Base-by-base conservation (phyloP, 129 eudicot species). In the Dittrichia graveolens region DNA sequence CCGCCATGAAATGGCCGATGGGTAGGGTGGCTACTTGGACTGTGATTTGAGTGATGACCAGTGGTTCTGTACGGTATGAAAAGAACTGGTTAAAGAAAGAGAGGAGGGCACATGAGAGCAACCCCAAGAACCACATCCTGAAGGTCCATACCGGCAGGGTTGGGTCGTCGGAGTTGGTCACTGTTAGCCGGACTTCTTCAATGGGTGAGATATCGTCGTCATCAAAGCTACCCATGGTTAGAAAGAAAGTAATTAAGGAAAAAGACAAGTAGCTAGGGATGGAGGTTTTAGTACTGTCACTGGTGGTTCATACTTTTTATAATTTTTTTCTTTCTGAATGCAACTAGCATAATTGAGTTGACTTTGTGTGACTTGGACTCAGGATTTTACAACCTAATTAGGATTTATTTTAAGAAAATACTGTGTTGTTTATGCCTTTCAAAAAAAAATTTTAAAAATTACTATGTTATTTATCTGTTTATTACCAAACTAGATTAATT, bases 71-170 rank as follows among this genome's bases (percentile, higher is more conserved):
- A 13, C 98, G 80, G 85, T 89, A 92, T 0, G 96, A 80, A 70
- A 92, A 92, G 85, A 92, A 92, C 47, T 89, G 96, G 89, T 92
- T 92, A 52, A 92, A 85, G 64, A 92, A 92, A 3, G 98, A 86
- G 35, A 92, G 86, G 7, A 92, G 79, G 18, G 57, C 85, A 48
- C 98, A 92, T 7, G 98, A 92, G n/a, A 87, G 1, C 5, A 92
- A 19, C 5, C 98, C 98, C 78, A 92, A 56, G 74, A 85, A 81
- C 98, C 98, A 92, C 96, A 92, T 89, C 71, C 98, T 83, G 75
- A 92, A 92, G 37, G 98, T 92, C 98, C 98, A 92, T 43, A 92
- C 91, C 8, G 98, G 91, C 35, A 89, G 85, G 42, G 72, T 79
- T 45, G 96, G 96, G 83, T 92, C 98, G 74, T 92, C 98, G 66